Evolutionary conservation across 2,329 filamentous ascomycete genomes (phyloP), one percentile per base, ranked within the genome.

Genomic region (Epichloe gansuensis): DNA sequence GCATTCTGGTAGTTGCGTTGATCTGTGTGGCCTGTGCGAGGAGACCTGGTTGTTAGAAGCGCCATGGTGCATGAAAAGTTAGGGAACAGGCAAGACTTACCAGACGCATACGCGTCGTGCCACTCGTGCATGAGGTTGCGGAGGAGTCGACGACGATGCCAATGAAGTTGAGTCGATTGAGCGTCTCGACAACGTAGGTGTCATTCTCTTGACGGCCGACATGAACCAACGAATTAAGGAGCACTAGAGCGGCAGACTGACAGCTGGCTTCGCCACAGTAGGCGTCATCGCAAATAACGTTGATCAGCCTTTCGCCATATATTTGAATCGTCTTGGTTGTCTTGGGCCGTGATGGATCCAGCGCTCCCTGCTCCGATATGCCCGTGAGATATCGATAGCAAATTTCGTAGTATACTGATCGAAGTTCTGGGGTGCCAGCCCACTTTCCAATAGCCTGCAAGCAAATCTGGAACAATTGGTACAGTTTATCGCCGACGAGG

Each of bases 251-350:
- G 1, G 91, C 85, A 3, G 94, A 83, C 63, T 94, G 87, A 66
- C 88, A 94, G 12, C 77, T 80, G 39, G 86, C 79, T 62, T 91
- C 86, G 41, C 90, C 89, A 54, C 86, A 83, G 65, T 91, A 91
- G 21, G 90, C 91, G 70, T 98, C 93, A 62, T 98, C 93, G 64
- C 91, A 96, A 44, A 96, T 76, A 28, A 89, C 82, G 60, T 91
- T 89, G 55, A 97, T 78, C 41, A 97, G 75, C 52, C 86, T 79
- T 61, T 89, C 86, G 41, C 93, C 91, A 45, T 78, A 79, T 12
- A 75, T 66, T 48, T 75, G 72, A 42, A 89, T 83, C 4, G 85
- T 81, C 65, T 88, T 89, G 59, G 94, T 77, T 1, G 86, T 84
- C 64, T 87, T 78, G 31, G 71, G 67, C 17, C 75, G 72, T 39